phyloP scores from a whole-genome alignment of 2,329 filamentous ascomycete species.

The Beauveria brongniartii region DNA sequence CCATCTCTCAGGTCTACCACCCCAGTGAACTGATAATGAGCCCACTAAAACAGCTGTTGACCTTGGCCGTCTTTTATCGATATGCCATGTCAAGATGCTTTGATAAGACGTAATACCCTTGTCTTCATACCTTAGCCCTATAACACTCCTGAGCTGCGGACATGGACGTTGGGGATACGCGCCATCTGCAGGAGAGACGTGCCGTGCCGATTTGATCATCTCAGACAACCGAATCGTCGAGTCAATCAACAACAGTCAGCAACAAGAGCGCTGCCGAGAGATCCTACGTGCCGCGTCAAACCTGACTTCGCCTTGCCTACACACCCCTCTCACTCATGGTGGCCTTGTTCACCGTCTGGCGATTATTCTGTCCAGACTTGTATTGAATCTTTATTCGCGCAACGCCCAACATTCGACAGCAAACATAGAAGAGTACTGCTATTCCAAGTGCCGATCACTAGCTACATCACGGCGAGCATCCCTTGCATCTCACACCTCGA shows the following conservation, averaged over 20 bases:
- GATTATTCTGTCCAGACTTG: background rate
- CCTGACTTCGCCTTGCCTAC: too few relatives aligned
- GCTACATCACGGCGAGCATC: background rate
- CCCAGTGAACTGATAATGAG: background rate
- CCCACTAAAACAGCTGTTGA: background rate
- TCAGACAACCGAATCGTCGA: background rate
- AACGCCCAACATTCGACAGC: background rate
- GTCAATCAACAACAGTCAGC: background rate
- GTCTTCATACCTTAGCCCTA: background rate
- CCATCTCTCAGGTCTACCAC: too few relatives aligned
- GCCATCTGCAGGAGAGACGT: background rate
- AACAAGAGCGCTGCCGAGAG: background rate
- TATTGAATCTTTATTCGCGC: background rate
- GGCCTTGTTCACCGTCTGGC: background rate
- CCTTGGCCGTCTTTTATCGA: background rate
- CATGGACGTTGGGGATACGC: background rate
- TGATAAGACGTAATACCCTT: background rate
- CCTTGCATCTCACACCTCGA: background rate
- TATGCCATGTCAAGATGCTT: background rate
- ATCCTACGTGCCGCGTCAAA: background rate
- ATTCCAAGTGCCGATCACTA: background rate
- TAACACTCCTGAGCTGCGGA: background rate
- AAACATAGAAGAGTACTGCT: background rate
- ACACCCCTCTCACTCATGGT: too few relatives aligned
- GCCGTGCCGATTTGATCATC: background rate